Evolutionary conservation across 441 rosid species (phyloP).

Genomic region (Biscutella laevigata): DNA sequence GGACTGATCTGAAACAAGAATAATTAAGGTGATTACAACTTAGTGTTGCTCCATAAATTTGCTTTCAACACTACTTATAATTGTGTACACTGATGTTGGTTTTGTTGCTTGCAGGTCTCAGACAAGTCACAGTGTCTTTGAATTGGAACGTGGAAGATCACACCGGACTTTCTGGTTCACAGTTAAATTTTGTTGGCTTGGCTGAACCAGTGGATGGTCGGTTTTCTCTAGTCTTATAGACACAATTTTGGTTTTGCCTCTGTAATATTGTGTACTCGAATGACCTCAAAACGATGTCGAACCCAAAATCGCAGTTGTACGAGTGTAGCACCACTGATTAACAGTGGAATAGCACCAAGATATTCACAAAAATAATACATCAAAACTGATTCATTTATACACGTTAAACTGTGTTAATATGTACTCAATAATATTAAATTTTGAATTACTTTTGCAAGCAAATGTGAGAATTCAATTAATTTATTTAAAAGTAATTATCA

Average conservation of each 20-base stretch:
- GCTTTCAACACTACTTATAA: too few relatives aligned
- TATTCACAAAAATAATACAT: neutral
- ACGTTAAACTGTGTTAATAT: too few relatives aligned
- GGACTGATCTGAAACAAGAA: conserved; percentile 31
- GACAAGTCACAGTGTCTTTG: neutral
- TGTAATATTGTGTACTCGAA: conserved; percentile 1
- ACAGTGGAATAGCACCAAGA: neutral
- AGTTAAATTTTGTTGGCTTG: neutral
- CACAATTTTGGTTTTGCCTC: conserved; percentile 1
- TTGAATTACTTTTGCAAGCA: too few relatives aligned
- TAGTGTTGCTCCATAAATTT: neutral
- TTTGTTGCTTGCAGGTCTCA: conserved; percentile 4
- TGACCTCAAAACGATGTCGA: neutral
- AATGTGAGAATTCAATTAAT: too few relatives aligned
- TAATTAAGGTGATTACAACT: conserved; percentile 15
- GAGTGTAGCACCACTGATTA: neutral
- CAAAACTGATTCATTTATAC: neutral
- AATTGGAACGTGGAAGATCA: conserved; percentile 8
- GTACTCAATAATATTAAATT: too few relatives aligned
- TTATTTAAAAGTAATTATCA: too few relatives aligned
- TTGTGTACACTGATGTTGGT: too few relatives aligned
- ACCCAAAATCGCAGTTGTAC: neutral
- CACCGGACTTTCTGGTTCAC: neutral
- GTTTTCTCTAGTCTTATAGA: neutral
- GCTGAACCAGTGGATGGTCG: neutral